Evolutionary conservation across 257 asterid species (phyloP).

Genomic region (Nyctanthes arbortristis): DNA sequence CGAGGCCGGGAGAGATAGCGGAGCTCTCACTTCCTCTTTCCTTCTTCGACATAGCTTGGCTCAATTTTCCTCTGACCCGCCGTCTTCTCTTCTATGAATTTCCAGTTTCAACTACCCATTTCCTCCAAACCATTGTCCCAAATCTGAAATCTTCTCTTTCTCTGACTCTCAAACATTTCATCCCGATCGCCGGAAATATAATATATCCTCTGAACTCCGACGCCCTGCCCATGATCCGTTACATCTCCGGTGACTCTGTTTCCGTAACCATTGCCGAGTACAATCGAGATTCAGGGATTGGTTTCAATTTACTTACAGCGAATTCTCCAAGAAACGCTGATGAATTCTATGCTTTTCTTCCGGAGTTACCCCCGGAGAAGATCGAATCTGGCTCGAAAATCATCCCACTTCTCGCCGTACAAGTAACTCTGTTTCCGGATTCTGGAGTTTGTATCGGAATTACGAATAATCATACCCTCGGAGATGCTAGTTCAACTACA

Average conservation of each 20-base stretch:
- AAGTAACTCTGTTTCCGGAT: constrained; percentile 46
- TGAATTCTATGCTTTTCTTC: constrained; percentile 40
- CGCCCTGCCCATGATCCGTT: constrained; percentile 32
- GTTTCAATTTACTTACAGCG: constrained; percentile 30
- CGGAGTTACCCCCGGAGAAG: constrained; percentile 30
- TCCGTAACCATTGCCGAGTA: constrained; percentile 40
- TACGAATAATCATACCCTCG: constrained; percentile 42
- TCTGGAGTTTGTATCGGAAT: constrained; percentile 44
- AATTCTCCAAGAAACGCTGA: constrained; percentile 31
- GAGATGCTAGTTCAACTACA: constrained; percentile 47
- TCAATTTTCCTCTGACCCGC: constrained; percentile 37
- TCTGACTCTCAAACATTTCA: constrained; percentile 43
- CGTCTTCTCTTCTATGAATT: constrained; percentile 53
- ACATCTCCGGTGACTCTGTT: constrained; percentile 39
- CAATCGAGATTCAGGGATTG: too few relatives aligned
- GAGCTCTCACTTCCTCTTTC: constrained; percentile 25
- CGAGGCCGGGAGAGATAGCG: constrained; percentile 1
- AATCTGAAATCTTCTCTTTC: constrained; percentile 43
- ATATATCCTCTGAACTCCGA: constrained; percentile 27
- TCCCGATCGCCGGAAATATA: constrained; percentile 52
- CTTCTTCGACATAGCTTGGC: constrained; percentile 50
- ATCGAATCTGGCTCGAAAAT: constrained; percentile 6
- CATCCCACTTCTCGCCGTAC: constrained; percentile 41
- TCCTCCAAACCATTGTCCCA: constrained; percentile 31
- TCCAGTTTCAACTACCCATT: constrained; percentile 30